phyloP scores from a whole-genome alignment of 2,329 filamentous ascomycete species.

The Sporothrix curviconia region DNA sequence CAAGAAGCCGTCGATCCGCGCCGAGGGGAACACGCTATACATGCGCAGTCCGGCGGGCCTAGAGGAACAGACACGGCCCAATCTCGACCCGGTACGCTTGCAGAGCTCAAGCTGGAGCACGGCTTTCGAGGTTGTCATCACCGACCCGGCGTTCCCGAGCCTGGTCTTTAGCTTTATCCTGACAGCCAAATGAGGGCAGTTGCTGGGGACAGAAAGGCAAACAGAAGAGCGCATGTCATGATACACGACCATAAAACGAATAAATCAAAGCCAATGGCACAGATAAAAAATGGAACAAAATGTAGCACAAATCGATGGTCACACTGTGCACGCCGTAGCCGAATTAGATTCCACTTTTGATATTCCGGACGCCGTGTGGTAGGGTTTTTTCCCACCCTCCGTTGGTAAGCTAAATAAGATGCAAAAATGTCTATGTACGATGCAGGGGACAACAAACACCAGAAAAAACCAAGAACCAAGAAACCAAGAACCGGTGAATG shows the following conservation, averaged over 20 bases:
- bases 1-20: conserved; percentile 82
- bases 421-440: conserved; percentile 11
- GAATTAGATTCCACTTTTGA: conserved; percentile 1
- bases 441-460: conserved; percentile 3
- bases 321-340: no score
- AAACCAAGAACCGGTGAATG: not conserved
- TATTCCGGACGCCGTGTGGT: conserved; percentile 18
- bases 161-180: conserved; percentile 57
- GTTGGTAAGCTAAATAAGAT: conserved; percentile 4
- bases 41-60: conserved; percentile 77
- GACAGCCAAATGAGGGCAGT: conserved; percentile 42
- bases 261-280: not conserved
- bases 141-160: conserved; percentile 80
- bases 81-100: conserved; percentile 72
- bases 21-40: conserved; percentile 77
- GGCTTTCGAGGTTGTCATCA: conserved; percentile 88
- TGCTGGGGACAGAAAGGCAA: no score
- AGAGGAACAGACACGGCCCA: conserved; percentile 76
- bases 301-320: not conserved
- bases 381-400: conserved; percentile 17
- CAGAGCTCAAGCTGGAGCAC: conserved; percentile 63
- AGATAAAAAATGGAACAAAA: not conserved
- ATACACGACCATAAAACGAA: not conserved
- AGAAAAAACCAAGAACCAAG: conserved; percentile 3
- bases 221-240: no score